Base-by-base conservation (phyloP, 1,139 yeast species). In the Magnusiomyces fungicola region DNA sequence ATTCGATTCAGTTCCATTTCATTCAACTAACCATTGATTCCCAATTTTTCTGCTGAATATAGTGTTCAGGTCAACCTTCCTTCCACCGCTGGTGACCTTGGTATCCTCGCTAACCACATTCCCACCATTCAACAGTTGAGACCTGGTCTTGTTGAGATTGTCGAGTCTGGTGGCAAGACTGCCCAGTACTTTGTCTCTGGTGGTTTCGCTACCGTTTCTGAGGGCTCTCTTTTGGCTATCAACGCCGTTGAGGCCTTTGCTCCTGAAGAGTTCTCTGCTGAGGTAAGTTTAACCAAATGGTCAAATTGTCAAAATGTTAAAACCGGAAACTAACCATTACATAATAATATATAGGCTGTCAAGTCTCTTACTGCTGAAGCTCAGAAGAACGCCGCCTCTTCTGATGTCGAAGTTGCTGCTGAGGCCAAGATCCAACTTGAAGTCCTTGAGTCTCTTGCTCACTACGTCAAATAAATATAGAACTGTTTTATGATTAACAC, bases 81-180 rank as follows among this genome's bases (percentile, higher is more conserved):
- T 65, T 92, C 96, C 56, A 79, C 86, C 65, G 83, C 95, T 60
- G 99, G 99, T 69, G 95, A 87, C 68, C 81, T 92, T 72, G 99
- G 99, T 86, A 81, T 92, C 60, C 77, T 92, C 68, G 97, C 98
- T 64, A 84, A 88, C 76, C 99, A 92, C 80, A 96, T 92, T 67
- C 98, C 99, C 65, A 83, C 87, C 66, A 90, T 92, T 59, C 97
- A 94, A 74, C 96, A 94, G 78, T 81, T 92, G 69, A 81, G 84
- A 68, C 96, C 98, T 62, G 99, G 99, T 70, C 79, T 94, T 56
- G 85, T 92, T 62, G 97, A 90, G 72, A 81, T 92, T 66, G 82
- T 88, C 61, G 89, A 87, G 69, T 77, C 82, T 66, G 71, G 81
- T 50, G 94, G 92, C 59, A 74, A 80, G 63, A 79, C 80, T 67